phyloP scores from a whole-genome alignment of 1,284 basidiomycete species.

The Paramarasmius palmivorus region DNA sequence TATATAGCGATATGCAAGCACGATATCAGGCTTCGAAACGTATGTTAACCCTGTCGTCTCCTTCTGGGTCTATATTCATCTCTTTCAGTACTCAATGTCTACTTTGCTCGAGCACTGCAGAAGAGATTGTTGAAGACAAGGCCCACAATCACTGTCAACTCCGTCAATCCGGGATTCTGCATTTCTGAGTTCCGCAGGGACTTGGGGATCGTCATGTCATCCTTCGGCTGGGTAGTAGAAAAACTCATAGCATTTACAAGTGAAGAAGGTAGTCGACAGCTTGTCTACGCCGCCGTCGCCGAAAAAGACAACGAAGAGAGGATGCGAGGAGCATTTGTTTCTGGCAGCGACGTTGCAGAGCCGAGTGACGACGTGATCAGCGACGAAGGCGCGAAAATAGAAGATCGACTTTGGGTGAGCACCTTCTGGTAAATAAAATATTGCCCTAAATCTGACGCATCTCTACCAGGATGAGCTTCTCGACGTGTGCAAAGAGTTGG shows the following conservation, averaged over 20 bases:
- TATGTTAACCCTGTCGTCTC: no score
- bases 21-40: no score
- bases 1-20: no score
- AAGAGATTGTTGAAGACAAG: slow-evolving; percentile 28
- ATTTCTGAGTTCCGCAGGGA: slow-evolving; percentile 38
- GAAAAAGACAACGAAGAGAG: slow-evolving; percentile 8
- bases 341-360: slow-evolving; percentile 13
- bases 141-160: slow-evolving; percentile 33
- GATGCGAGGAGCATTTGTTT: slow-evolving; percentile 20
- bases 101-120: slow-evolving; percentile 41
- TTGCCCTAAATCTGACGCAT: no score
- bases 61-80: no score
- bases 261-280: slow-evolving; percentile 41
- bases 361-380: slow-evolving; percentile 25
- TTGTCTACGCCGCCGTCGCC: slow-evolving; percentile 42
- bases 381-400: slow-evolving; percentile 36
- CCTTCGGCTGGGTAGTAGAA: slow-evolving; percentile 24
- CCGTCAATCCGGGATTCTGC: slow-evolving; percentile 51
- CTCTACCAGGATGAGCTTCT: no score
- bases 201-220: slow-evolving; percentile 15
- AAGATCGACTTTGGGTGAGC: slow-evolving; percentile 41
- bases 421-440: no score
- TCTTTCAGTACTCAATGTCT: slow-evolving; percentile 40
- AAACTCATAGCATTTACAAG: slow-evolving; percentile 30
- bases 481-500: no score